phyloP scores from a whole-genome alignment of 306 rosid species.

The Heteromeles arbutifolia region DNA sequence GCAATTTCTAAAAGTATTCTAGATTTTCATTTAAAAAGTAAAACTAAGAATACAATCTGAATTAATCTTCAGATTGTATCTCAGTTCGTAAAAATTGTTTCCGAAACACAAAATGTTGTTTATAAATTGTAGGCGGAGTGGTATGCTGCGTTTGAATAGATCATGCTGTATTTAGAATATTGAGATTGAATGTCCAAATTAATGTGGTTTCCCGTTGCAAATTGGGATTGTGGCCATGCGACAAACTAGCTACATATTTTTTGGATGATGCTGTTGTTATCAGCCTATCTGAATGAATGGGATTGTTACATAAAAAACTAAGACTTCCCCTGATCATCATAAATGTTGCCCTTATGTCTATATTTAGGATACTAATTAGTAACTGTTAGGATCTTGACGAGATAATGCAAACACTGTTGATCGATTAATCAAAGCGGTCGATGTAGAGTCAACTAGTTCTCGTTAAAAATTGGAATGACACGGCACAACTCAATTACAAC shows the following conservation, averaged over 20 bases:
- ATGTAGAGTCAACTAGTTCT: background rate
- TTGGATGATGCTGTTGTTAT: background rate
- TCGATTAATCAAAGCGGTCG: background rate
- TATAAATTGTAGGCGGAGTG: background rate
- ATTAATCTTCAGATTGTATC: background rate
- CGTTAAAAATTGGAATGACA: background rate
- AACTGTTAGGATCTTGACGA: background rate
- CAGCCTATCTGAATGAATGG: background rate
- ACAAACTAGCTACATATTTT: background rate
- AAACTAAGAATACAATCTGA: background rate
- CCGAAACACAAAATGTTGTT: background rate
- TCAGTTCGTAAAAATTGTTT: background rate
- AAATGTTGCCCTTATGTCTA: background rate
- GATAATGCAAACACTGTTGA: background rate
- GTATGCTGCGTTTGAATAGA: background rate
- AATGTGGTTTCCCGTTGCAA: background rate
- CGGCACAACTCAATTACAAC: no score
- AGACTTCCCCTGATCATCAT: background rate
- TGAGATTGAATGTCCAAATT: background rate
- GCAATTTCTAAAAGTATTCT: background rate
- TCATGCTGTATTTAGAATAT: background rate
- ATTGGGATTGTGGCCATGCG: background rate
- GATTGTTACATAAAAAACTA: no score
- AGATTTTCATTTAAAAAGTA: background rate
- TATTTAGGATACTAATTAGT: background rate